These are phyloP conservation scores for Infundibulicybe gibba DNA, from an alignment of 768 basidiomycete genomes.

Conservation along the genomic window DNA sequence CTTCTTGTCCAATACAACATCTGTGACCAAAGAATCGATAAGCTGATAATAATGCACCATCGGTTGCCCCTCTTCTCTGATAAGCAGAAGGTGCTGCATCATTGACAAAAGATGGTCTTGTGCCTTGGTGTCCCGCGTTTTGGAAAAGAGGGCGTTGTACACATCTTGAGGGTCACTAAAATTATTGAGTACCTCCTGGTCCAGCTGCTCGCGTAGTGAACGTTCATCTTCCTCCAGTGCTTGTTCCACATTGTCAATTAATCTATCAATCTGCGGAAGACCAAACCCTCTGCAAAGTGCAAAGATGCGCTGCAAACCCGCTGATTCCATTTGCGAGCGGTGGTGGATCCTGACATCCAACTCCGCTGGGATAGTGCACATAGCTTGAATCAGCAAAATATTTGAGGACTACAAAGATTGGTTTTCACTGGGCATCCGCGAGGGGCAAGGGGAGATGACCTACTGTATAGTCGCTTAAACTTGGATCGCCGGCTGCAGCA, in stretches of 20 bases:
- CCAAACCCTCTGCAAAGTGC: slow-evolving; percentile 64
- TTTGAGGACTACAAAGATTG: slow-evolving; percentile 54
- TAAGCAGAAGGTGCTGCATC: slow-evolving; percentile 89
- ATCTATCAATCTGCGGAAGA: slow-evolving; percentile 60
- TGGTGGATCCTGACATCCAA: slow-evolving; percentile 83
- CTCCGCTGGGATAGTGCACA: slow-evolving; percentile 67
- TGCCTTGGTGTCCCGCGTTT: slow-evolving; percentile 75
- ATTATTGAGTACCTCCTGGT: slow-evolving; percentile 72
- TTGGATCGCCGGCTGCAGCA: slow-evolving; percentile 58
- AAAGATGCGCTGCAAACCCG: slow-evolving; percentile 75
- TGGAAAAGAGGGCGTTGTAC: slow-evolving; percentile 76
- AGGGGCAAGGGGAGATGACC: slow-evolving; percentile 18
- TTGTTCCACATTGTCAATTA: slow-evolving; percentile 56
- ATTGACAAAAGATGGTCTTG: slow-evolving; percentile 87
- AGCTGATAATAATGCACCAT: slow-evolving; percentile 89
- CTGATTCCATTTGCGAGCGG: slow-evolving; percentile 85
- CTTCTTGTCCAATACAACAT: slow-evolving; percentile 92
- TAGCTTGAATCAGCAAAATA: slow-evolving; percentile 65
- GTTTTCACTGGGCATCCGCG: slow-evolving; percentile 1
- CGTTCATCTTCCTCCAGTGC: slow-evolving; percentile 74
- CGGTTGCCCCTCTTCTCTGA: slow-evolving; percentile 82
- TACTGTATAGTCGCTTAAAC: slow-evolving; percentile 85
- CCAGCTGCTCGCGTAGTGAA: slow-evolving; percentile 66
- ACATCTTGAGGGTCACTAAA: slow-evolving; percentile 83
- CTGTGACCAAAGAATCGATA: slow-evolving; percentile 83